Conservation (phyloP, 2,329 filamentous ascomycete species). For the Boeremia lycopersici region DNA sequence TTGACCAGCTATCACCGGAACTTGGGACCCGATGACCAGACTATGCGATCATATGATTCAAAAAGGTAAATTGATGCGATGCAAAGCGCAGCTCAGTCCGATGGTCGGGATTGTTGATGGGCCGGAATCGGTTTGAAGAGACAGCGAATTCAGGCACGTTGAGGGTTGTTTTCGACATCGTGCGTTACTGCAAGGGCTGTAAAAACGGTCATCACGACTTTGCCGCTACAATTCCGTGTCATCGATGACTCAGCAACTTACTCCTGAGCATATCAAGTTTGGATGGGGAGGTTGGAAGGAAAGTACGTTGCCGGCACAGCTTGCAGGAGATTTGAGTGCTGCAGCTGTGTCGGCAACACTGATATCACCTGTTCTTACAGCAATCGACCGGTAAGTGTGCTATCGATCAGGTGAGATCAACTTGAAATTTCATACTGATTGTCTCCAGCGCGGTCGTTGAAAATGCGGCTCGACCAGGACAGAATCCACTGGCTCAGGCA, state of each 20-base stretch:
- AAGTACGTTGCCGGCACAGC: conserved; percentile 14
- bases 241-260: conserved; percentile 21
- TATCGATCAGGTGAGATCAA: background rate
- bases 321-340: conserved; percentile 33
- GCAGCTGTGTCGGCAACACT: conserved; percentile 34
- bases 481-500: conserved; percentile 21
- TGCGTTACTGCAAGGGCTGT: background rate
- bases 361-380: conserved; percentile 33
- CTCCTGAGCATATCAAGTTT: background rate
- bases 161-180: background rate
- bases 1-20: background rate
- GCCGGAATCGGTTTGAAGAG: background rate
- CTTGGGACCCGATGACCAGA: background rate
- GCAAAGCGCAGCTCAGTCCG: conserved; percentile 5
- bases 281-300: conserved; percentile 7
- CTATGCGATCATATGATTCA: background rate
- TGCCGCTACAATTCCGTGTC: conserved; percentile 3
- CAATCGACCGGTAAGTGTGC: conserved; percentile 35
- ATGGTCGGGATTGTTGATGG: background rate
- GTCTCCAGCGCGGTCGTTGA: conserved; percentile 34
- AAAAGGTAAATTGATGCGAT: conserved; percentile 1
- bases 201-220: background rate
- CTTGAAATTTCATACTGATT: background rate
- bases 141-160: background rate
- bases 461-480: conserved; percentile 26